phyloP scores from a whole-genome alignment of 176 grass and related monocot species.

The Zoysia pacifica region DNA sequence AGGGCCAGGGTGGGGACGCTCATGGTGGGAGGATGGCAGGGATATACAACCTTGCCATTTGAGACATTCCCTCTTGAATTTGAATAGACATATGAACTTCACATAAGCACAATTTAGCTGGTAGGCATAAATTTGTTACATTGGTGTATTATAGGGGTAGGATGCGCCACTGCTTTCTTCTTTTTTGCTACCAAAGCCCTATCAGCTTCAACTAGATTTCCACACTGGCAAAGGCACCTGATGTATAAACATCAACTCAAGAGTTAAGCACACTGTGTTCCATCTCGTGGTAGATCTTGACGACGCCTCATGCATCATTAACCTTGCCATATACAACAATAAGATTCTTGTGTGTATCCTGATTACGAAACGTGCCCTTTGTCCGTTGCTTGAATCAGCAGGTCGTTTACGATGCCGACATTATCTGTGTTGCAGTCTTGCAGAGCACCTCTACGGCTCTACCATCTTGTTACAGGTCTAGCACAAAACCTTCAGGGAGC shows the following conservation, averaged over 20 bases:
- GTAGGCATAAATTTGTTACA: too few relatives aligned
- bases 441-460: slow-evolving; percentile 34
- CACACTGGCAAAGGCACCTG: slow-evolving; percentile 60
- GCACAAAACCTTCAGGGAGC: slow-evolving; percentile 60
- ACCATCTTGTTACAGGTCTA: slow-evolving; percentile 48
- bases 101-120: too few relatives aligned
- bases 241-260: slow-evolving; percentile 40
- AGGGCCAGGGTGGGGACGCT: too few relatives aligned
- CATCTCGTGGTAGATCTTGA: slow-evolving; percentile 80
- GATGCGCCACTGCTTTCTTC: slow-evolving; percentile 29
- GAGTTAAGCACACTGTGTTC: slow-evolving; percentile 48
- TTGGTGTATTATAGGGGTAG: too few relatives aligned
- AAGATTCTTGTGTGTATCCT: slow-evolving; percentile 51
- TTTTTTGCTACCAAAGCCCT: slow-evolving; percentile 54
- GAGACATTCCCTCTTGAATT: too few relatives aligned
- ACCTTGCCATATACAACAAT: slow-evolving; percentile 53
- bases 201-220: slow-evolving; percentile 66
- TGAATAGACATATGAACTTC: too few relatives aligned
- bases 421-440: slow-evolving; percentile 34
- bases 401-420: slow-evolving; percentile 50
- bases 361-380: slow-evolving; percentile 54
- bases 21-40: too few relatives aligned
- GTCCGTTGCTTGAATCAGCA: slow-evolving; percentile 53
- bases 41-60: too few relatives aligned
- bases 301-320: slow-evolving; percentile 49